These are phyloP conservation scores for Trichomonas vaginalis DNA, from an alignment of 208 protist species.

Conservation along the genomic window DNA sequence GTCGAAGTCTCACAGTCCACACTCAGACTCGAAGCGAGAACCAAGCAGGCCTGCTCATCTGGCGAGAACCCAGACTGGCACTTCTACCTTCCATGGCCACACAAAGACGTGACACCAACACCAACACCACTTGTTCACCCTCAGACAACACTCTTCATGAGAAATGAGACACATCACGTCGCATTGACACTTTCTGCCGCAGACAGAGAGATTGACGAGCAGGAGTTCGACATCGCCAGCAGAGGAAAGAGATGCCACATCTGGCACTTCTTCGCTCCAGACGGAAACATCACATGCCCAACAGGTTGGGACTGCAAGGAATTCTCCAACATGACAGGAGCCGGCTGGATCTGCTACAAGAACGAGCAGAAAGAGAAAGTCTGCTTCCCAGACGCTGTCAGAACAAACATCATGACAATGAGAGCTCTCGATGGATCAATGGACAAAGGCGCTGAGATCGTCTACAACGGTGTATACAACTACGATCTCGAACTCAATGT, in stretches of 20 bases:
- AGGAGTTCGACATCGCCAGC: background rate
- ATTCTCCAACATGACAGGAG: background rate
- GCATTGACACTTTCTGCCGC: background rate
- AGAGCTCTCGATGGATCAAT: background rate
- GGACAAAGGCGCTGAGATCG: background rate
- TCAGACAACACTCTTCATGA: background rate
- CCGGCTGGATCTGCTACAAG: background rate
- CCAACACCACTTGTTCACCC: background rate
- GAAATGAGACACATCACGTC: background rate
- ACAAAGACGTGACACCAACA: background rate
- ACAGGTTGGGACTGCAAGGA: background rate
- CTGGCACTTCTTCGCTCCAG: background rate
- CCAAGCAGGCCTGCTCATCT: background rate
- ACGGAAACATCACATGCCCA: background rate
- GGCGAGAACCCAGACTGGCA: background rate
- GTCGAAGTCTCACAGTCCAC: background rate
- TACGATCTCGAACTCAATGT: background rate
- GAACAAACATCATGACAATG: background rate
- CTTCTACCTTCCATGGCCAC: background rate
- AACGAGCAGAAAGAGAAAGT: background rate
- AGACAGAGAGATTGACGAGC: background rate
- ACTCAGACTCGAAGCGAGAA: background rate
- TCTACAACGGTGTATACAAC: background rate
- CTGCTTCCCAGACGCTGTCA: background rate
- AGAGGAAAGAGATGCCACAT: background rate